phyloP scores from a whole-genome alignment of 2,329 filamentous ascomycete genomes.

The Monosporascus sp. region DNA sequence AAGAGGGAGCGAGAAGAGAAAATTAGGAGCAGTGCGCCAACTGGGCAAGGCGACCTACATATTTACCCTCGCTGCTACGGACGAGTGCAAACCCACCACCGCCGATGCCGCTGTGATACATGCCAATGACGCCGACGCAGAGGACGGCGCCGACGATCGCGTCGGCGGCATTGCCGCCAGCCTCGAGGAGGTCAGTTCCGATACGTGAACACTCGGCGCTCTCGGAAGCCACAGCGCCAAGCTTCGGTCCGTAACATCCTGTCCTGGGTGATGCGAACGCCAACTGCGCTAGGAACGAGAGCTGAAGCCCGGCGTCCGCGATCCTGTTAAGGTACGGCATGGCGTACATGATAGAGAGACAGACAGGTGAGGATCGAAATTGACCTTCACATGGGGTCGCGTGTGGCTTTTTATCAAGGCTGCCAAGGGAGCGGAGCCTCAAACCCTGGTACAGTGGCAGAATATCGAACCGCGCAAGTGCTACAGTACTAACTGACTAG shows the following conservation, averaged over 20 bases:
- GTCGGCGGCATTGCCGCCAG: constrained; percentile 68
- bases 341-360: background rate
- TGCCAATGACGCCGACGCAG: constrained; percentile 69
- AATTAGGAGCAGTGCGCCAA: background rate
- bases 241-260: constrained; percentile 13
- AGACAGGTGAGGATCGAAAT: background rate
- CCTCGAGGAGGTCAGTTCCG: constrained; percentile 56
- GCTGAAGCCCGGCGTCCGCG: constrained; percentile 15
- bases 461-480: no score
- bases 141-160: constrained; percentile 69
- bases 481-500: no score
- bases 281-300: constrained; percentile 12
- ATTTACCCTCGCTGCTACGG: constrained; percentile 60
- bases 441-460: no score
- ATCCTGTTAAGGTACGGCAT: constrained; percentile 19
- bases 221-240: constrained; percentile 67
- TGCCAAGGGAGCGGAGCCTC: no score
- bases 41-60: background rate
- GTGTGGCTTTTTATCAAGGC: no score
- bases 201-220: constrained; percentile 63
- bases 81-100: constrained; percentile 90
- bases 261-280: constrained; percentile 9
- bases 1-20: background rate
- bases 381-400: no score
- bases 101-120: constrained; percentile 79